Evolutionary conservation across 2,329 filamentous ascomycete genomes (phyloP), one percentile per base, ranked within the genome.

Genomic region (Cladosporium cucumerinum): DNA sequence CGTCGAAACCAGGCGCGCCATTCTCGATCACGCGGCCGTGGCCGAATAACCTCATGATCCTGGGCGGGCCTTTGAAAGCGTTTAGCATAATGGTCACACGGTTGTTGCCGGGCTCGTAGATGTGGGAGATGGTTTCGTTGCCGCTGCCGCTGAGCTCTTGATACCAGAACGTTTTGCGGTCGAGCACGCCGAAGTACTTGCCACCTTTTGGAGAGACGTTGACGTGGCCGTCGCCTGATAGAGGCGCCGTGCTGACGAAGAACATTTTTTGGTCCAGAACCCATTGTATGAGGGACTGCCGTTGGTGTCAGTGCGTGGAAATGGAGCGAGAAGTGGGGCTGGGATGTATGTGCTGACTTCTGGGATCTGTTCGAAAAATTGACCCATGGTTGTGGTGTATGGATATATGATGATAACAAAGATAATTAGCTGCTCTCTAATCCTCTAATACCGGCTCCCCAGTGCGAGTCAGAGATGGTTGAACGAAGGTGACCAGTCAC

Each of bases 161-260:
- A 66, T 80, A 82, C 78, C 78, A 81, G 70, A 81, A 82, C 0
- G 74, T 73, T 5, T 71, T 74, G 7, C 76, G 69, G 34, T 76
- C 73, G 3, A 78, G 54, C 26, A 82, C 73, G 30, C 79, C 79
- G 64, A 80, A 80, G 66, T 77, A 78, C n/a, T 52, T 23, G 6
- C 79, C 79, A 63, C 80, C 79, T 69, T 82, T 82, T 2, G 80
- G 80, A 0, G 78, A 80, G 67, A 81, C 74, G 66, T 82, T 82
- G 68, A 82, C 78, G 69, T 82, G 79, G 25, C 79, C 79, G 4
- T 68, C 39, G 25, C 66, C 68, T 3, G 77, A 75, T 6, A 82
- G 75, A 0, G 79, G 79, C 0, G 79, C 78, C 0, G 78, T 78
- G 51, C 75, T 78, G 32, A 81, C 79, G 71, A 75, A 80, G 54